These are phyloP conservation scores for Cynara cardunculus DNA, from an alignment of 129 eudicot species.

Conservation along the genomic window DNA sequence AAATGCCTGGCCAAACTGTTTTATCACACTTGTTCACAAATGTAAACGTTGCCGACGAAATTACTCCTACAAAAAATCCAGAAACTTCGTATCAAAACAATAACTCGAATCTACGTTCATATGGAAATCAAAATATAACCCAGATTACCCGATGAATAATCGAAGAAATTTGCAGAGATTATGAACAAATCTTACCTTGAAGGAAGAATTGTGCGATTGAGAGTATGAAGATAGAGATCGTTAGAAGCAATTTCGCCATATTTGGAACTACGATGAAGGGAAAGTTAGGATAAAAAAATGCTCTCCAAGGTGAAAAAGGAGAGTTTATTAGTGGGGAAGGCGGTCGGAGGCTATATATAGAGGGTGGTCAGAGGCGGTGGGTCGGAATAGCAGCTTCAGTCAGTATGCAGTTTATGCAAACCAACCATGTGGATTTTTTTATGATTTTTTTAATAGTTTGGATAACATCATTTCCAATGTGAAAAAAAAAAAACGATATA, in stretches of 20 bases:
- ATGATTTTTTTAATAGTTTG: background rate
- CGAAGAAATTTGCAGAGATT: background rate
- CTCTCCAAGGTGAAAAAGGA: background rate
- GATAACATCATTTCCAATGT: background rate
- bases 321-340: constrained; percentile 10
- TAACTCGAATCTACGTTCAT: background rate
- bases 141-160: background rate
- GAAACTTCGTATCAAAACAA: background rate
- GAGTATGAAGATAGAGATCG: constrained; percentile 3
- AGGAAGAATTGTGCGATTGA: constrained; percentile 17
- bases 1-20: constrained; percentile 83
- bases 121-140: background rate
- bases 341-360: constrained; percentile 22
- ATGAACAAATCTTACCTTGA: constrained; percentile 12
- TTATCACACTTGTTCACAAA: constrained; percentile 59
- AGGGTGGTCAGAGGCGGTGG: constrained; percentile 24
- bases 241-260: constrained; percentile 15
- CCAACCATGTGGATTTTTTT: background rate
- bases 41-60: constrained; percentile 56
- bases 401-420: background rate
- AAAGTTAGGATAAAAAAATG: background rate
- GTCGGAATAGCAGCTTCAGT: background rate
- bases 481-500: no score
- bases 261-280: background rate
- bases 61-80: constrained; percentile 32